These are phyloP conservation scores for Posidonia australis DNA, from an alignment of 106 monocot genomes.

Conservation along the genomic window DNA sequence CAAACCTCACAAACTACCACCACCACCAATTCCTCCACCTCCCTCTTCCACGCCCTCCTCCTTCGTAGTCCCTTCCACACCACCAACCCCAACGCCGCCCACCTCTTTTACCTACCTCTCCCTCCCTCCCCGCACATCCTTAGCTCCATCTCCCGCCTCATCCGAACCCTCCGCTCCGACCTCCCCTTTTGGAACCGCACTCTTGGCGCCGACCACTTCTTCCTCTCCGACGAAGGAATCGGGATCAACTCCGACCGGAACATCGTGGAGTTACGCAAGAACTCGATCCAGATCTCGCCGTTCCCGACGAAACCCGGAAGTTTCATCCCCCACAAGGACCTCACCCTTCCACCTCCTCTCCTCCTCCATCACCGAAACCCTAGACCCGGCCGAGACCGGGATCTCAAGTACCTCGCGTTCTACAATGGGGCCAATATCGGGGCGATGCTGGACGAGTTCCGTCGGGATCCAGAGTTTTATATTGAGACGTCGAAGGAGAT, in stretches of 20 bases:
- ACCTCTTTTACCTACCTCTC: conserved; percentile 17
- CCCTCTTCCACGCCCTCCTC: conserved; percentile 10
- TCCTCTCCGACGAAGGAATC: conserved; percentile 10
- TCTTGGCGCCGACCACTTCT: conserved; percentile 24
- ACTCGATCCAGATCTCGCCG: conserved; percentile 14
- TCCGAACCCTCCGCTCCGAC: conserved; percentile 14
- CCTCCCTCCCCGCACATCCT: background rate
- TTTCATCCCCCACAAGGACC: conserved; percentile 23
- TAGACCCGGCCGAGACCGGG: too few species aligned
- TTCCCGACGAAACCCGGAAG: conserved; percentile 1
- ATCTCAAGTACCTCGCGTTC: conserved; percentile 7
- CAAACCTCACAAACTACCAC: background rate
- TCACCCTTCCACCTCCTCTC: conserved; percentile 9
- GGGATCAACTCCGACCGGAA: conserved; percentile 8
- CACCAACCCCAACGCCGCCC: conserved; percentile 10
- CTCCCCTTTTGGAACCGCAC: conserved; percentile 19
- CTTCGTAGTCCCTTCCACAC: conserved; percentile 17
- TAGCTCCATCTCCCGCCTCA: conserved; percentile 4
- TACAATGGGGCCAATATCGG: background rate
- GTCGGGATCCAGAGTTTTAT: background rate
- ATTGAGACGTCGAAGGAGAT: background rate
- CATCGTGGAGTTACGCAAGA: conserved; percentile 15
- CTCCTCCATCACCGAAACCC: background rate
- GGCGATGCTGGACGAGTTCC: conserved; percentile 5
- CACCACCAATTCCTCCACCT: conserved; percentile 5